Conservation (phyloP, 306 rosid genomes). For the Cucumis hystrix region DNA sequence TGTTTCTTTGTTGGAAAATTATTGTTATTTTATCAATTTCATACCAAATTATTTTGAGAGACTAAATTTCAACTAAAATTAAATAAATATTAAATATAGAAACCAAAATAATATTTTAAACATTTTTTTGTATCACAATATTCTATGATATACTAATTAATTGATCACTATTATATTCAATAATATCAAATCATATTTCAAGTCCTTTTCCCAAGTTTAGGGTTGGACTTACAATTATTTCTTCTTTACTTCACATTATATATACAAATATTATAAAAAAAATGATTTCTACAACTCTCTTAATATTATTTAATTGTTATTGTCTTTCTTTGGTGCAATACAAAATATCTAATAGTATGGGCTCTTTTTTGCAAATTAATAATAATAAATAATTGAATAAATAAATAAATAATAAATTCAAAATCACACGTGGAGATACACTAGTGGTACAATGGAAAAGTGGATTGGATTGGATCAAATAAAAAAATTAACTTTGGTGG, state of each 20-base stretch:
- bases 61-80: too few species aligned
- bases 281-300: not conserved
- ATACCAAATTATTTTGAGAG: too few species aligned
- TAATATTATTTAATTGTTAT: not conserved
- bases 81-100: too few species aligned
- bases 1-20: too few species aligned
- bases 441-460: not conserved
- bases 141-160: too few species aligned
- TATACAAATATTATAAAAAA: too few species aligned
- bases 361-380: not conserved
- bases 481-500: not conserved
- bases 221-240: not conserved
- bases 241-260: not conserved
- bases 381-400: not conserved
- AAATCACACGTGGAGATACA: not conserved
- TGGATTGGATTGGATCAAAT: constrained; percentile 2
- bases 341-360: not conserved
- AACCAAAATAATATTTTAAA: too few species aligned
- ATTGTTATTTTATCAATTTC: too few species aligned
- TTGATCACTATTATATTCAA: too few species aligned
- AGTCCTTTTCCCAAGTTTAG: not conserved
- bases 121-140: too few species aligned
- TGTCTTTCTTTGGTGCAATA: not conserved
- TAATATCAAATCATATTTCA: too few species aligned
- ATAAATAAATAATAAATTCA: not conserved